Evolutionary conservation across 2,329 filamentous ascomycete genomes (phyloP).

Genomic region (Fusarium sp.): DNA sequence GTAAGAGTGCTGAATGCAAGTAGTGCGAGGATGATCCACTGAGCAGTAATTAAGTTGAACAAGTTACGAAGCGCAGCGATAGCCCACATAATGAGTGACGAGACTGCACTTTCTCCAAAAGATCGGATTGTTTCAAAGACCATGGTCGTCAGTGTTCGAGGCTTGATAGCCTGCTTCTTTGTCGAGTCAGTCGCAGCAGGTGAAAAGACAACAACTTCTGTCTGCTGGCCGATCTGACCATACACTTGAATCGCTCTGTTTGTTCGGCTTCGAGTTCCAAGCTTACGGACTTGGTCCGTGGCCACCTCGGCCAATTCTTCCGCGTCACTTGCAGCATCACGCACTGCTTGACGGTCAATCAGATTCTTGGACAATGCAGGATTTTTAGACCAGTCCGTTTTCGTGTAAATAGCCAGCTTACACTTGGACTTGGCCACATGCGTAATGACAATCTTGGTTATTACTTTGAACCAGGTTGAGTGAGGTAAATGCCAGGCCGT

Average conservation of each 20-base stretch:
- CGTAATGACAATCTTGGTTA: slow-evolving; percentile 94
- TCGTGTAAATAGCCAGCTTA: slow-evolving; percentile 89
- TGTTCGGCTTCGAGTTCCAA: slow-evolving; percentile 80
- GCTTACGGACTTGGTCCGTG: slow-evolving; percentile 80
- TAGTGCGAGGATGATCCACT: slow-evolving; percentile 79
- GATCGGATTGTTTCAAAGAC: slow-evolving; percentile 79
- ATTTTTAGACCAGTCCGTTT: slow-evolving; percentile 85
- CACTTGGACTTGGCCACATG: slow-evolving; percentile 92
- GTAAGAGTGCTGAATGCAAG: slow-evolving; percentile 76
- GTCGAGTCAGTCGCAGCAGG: slow-evolving; percentile 62
- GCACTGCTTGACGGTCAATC: slow-evolving; percentile 78
- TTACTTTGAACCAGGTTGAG: slow-evolving; percentile 80
- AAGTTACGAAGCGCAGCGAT: slow-evolving; percentile 75
- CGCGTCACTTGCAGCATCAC: slow-evolving; percentile 79
- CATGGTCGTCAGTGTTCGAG: slow-evolving; percentile 75
- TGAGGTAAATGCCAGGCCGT: slow-evolving; percentile 88
- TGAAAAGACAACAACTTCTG: slow-evolving; percentile 72
- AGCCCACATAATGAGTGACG: slow-evolving; percentile 82
- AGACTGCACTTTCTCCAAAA: slow-evolving; percentile 79
- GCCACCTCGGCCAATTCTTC: slow-evolving; percentile 81
- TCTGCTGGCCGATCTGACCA: slow-evolving; percentile 78
- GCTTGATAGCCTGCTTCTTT: slow-evolving; percentile 71
- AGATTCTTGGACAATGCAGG: slow-evolving; percentile 72
- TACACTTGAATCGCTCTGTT: slow-evolving; percentile 85
- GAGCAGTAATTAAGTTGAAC: slow-evolving; percentile 77